Conservation (phyloP, 345 rosid genomes). For the Mercurialis annua region DNA sequence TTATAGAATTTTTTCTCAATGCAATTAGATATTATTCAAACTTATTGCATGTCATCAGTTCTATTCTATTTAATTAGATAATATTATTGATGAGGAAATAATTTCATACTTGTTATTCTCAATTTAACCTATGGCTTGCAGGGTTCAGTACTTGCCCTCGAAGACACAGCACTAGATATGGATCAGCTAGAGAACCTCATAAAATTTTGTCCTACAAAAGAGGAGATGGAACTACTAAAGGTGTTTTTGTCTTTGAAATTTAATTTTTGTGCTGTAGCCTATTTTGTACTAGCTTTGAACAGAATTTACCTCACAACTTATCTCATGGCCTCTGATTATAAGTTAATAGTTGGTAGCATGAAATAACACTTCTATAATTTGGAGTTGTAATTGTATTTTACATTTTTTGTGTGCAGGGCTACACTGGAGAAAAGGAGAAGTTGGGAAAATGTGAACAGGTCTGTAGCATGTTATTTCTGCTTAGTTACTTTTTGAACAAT, state of each 20-base stretch:
- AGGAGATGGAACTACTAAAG: constrained; percentile 90
- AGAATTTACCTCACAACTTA: constrained; percentile 4
- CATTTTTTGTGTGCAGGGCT: constrained; percentile 51
- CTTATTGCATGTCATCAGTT: background rate
- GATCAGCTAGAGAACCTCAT: constrained; percentile 93
- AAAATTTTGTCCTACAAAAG: constrained; percentile 88
- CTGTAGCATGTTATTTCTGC: constrained; percentile 15
- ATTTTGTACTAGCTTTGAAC: background rate
- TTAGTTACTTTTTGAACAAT: background rate
- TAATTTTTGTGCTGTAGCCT: background rate
- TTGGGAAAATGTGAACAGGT: constrained; percentile 95
- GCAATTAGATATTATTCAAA: background rate
- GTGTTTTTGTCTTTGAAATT: constrained; percentile 4
- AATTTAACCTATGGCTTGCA: constrained; percentile 31
- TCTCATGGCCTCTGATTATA: background rate
- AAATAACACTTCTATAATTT: constrained; percentile 17
- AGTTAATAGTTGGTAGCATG: constrained; percentile 3
- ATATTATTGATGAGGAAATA: background rate
- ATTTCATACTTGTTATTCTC: constrained; percentile 21
- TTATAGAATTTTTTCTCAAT: background rate
- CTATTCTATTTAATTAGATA: background rate
- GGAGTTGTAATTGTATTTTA: constrained; percentile 7
- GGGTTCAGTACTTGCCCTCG: constrained; percentile 73
- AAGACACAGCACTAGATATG: constrained; percentile 70
- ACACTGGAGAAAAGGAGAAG: constrained; percentile 76